These are phyloP conservation scores for Arthrobotrys sinensis DNA, from an alignment of 2,329 filamentous ascomycete species.

Conservation along the genomic window DNA sequence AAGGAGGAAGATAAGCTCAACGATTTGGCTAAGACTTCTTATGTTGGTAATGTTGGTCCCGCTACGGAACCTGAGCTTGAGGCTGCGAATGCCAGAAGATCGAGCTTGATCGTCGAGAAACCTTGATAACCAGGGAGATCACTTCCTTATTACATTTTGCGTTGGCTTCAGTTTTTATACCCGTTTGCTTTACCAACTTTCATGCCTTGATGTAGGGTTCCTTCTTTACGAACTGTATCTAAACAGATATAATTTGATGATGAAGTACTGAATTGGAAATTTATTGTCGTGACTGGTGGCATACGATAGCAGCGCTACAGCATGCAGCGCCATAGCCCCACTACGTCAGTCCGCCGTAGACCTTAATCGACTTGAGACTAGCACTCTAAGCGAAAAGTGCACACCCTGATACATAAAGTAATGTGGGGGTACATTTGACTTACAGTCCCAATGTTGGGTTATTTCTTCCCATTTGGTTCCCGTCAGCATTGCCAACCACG, in stretches of 20 bases:
- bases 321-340: too few species aligned
- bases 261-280: background rate
- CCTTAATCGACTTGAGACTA: too few species aligned
- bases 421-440: too few species aligned
- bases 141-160: background rate
- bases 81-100: slow-evolving; percentile 40
- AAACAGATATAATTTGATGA: slow-evolving; percentile 6
- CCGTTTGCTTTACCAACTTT: background rate
- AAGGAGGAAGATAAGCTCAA: slow-evolving; percentile 71
- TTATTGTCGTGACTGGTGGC: too few species aligned
- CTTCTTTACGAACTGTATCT: background rate
- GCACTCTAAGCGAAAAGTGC: too few species aligned
- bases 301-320: too few species aligned
- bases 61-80: slow-evolving; percentile 28
- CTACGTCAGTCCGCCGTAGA: too few species aligned
- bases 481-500: too few species aligned
- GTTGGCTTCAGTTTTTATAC: background rate
- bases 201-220: background rate
- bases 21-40: slow-evolving; percentile 66
- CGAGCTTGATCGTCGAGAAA: slow-evolving; percentile 47
- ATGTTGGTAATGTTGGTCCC: slow-evolving; percentile 31
- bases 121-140: slow-evolving; percentile 1
- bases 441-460: too few species aligned
- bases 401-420: too few species aligned
- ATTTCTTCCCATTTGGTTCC: too few species aligned